These are phyloP conservation scores for Curvularia spicifera DNA, from an alignment of 2,329 filamentous ascomycete species.

Conservation along the genomic window DNA sequence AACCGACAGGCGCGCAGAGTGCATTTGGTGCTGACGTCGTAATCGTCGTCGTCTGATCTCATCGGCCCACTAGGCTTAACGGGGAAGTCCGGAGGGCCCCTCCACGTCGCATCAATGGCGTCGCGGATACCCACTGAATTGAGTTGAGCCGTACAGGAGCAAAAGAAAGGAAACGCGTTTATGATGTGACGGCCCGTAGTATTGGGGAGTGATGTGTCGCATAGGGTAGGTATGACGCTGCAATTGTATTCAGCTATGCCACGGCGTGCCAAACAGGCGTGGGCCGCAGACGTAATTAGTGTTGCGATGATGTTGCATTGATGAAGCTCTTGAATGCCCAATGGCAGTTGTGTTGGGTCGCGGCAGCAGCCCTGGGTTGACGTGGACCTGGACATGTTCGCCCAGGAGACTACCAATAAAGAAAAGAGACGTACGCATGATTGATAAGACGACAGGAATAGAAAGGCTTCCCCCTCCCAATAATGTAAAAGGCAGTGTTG, in stretches of 20 bases:
- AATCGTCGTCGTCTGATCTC: conserved; percentile 6
- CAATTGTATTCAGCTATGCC: conserved; percentile 3
- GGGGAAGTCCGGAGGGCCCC: conserved; percentile 5
- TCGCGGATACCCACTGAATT: conserved; percentile 11
- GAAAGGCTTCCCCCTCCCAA: neutral
- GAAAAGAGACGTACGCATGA: neutral
- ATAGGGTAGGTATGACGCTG: conserved; percentile 9
- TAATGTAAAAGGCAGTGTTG: neutral
- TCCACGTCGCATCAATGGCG: conserved; percentile 7
- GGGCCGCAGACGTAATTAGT: conserved; percentile 2
- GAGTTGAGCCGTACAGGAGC: neutral
- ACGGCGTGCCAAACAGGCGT: conserved; percentile 8
- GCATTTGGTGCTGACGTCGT: conserved; percentile 4
- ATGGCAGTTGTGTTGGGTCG: conserved; percentile 8
- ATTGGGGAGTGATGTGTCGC: neutral
- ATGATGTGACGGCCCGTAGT: neutral
- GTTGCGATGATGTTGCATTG: conserved; percentile 2
- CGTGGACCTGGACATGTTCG: conserved; percentile 3
- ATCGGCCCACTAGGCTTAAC: conserved; percentile 3
- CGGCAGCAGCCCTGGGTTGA: conserved; percentile 6
- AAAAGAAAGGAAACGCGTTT: conserved; percentile 10
- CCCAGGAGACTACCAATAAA: neutral
- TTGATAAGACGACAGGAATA: neutral
- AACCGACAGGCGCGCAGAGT: conserved; percentile 2
- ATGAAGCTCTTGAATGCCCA: neutral